phyloP scores from a whole-genome alignment of 768 basidiomycete species.

The Leccinum rimulosum region DNA sequence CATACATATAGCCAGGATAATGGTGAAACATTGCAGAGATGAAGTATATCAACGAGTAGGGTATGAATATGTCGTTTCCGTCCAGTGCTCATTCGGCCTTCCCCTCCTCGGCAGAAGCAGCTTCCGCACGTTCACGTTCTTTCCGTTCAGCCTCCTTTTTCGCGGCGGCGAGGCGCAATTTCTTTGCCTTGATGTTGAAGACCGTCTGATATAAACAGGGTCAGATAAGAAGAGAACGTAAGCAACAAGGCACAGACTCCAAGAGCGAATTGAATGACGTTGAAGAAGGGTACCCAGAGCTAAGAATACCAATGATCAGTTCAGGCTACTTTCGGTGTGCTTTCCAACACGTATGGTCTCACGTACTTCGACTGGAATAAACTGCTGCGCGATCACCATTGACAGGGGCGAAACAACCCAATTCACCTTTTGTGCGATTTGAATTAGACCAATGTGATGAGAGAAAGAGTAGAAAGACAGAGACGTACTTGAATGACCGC shows the following conservation, averaged over 20 bases:
- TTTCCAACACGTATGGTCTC: not conserved
- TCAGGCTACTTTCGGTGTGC: not conserved
- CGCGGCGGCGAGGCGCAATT: conserved; percentile 50
- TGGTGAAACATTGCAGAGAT: not conserved
- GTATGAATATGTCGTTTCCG: conserved; percentile 8
- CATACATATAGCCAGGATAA: conserved; percentile 9
- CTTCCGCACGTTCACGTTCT: conserved; percentile 29
- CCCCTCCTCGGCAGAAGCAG: conserved; percentile 12
- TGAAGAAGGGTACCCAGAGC: conserved; percentile 92
- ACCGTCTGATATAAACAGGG: conserved; percentile 46
- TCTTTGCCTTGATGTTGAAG: conserved; percentile 74
- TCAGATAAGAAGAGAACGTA: conserved; percentile 1
- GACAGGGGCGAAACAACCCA: conserved; percentile 80
- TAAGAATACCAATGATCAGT: conserved; percentile 28
- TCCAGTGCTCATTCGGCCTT: conserved; percentile 16
- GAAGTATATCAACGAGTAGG: conserved; percentile 5
- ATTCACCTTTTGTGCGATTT: conserved; percentile 50
- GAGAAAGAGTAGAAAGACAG: not conserved
- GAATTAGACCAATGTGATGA: conserved; percentile 1
- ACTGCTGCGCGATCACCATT: conserved; percentile 74
- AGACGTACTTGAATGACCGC: conserved; percentile 63
- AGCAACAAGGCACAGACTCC: conserved; percentile 50
- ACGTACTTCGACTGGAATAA: conserved; percentile 70
- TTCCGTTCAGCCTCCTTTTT: conserved; percentile 47
- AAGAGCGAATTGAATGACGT: conserved; percentile 67